phyloP scores from a whole-genome alignment of 768 basidiomycete species.

The Clathrus columnatus region DNA sequence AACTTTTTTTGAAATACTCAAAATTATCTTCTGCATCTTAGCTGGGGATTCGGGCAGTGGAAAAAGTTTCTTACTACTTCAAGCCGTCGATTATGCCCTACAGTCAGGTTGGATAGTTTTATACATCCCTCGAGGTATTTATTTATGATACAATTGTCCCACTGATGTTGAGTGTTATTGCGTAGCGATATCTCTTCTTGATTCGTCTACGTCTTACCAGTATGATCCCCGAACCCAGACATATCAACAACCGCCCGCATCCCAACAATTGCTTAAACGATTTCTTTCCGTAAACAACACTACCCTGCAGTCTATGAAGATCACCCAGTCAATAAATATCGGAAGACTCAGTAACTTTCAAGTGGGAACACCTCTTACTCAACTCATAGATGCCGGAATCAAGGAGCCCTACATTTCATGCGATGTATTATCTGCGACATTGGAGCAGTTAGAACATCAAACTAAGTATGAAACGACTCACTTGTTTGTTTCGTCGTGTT shows the following conservation, averaged over 20 bases:
- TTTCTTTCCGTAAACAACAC: conserved; percentile 48
- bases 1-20: not conserved
- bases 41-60: conserved; percentile 71
- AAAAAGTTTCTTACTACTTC: conserved; percentile 72
- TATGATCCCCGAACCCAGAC: conserved; percentile 72
- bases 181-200: conserved; percentile 51
- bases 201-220: conserved; percentile 61
- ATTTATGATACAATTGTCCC: not conserved
- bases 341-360: conserved; percentile 39
- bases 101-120: conserved; percentile 70
- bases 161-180: conserved; percentile 22
- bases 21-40: conserved; percentile 23
- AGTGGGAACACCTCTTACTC: conserved; percentile 39
- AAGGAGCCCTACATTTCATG: conserved; percentile 47
- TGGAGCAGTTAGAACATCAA: conserved; percentile 57
- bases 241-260: conserved; percentile 62
- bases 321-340: conserved; percentile 34
- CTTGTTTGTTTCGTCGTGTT: not conserved
- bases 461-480: conserved; percentile 38
- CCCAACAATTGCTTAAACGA: conserved; percentile 55
- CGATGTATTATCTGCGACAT: conserved; percentile 44
- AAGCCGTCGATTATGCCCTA: conserved; percentile 62
- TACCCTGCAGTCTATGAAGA: conserved; percentile 34
- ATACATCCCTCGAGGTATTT: conserved; percentile 72
- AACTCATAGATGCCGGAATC: conserved; percentile 50